Evolutionary conservation across 2,329 filamentous ascomycete genomes (phyloP).

Genomic region (Aphanocladium album): DNA sequence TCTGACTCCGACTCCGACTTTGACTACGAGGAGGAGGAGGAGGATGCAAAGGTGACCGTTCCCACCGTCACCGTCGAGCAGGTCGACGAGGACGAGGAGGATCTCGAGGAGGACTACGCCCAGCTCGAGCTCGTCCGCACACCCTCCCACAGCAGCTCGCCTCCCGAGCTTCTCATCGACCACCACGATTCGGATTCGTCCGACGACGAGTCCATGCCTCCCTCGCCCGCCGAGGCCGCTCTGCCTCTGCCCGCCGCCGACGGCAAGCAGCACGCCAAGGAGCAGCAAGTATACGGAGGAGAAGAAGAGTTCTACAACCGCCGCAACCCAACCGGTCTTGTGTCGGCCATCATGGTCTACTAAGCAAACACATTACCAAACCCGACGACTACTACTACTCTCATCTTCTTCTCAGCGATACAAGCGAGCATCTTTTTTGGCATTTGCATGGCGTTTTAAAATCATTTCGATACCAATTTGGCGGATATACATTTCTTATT

Average conservation of each 20-base stretch:
- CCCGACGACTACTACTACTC: not conserved
- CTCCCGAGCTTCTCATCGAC: slow-evolving; percentile 67
- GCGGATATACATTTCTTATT: not conserved
- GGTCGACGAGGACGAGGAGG: slow-evolving; percentile 39
- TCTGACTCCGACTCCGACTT: slow-evolving; percentile 43
- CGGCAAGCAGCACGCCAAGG: slow-evolving; percentile 29
- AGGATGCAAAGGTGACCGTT: slow-evolving; percentile 43
- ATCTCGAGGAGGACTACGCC: slow-evolving; percentile 60
- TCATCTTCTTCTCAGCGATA: slow-evolving; percentile 5
- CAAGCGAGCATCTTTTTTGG: slow-evolving; percentile 7
- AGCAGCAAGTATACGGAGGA: slow-evolving; percentile 37
- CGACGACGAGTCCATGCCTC: slow-evolving; percentile 72
- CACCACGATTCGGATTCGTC: slow-evolving; percentile 63
- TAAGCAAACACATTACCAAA: slow-evolving; percentile 24
- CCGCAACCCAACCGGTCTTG: slow-evolving; percentile 45
- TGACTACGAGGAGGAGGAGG: slow-evolving; percentile 51
- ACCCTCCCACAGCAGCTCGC: slow-evolving; percentile 58
- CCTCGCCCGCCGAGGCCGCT: slow-evolving; percentile 56
- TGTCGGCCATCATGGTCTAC: slow-evolving; percentile 54
- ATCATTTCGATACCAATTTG: not conserved
- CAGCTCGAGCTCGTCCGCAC: slow-evolving; percentile 65
- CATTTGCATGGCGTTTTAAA: slow-evolving; percentile 4
- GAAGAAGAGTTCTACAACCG: slow-evolving; percentile 51
- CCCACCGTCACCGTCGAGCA: slow-evolving; percentile 39
- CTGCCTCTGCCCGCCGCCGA: slow-evolving; percentile 49